Base-by-base conservation (phyloP, 1,139 yeast species). In the Pichia sp. region DNA sequence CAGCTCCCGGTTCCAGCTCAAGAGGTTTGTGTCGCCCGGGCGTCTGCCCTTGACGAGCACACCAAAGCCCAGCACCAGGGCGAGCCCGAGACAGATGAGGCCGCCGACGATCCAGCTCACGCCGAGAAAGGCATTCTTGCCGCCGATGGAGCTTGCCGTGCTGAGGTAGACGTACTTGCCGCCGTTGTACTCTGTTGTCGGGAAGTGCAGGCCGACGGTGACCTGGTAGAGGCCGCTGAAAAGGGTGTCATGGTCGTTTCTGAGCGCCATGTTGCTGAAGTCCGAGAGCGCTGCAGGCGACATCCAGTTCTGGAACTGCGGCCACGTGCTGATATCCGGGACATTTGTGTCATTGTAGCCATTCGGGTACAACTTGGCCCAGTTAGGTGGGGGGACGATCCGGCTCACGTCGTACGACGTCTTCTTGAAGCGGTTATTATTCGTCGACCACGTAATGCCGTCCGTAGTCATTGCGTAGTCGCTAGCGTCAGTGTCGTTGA, bases 261-360 rank as follows among this genome's bases (percentile, higher is more conserved):
- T 82, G 61, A 84, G 75, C 3, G 87, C 90, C 67, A 93, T 75
- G 70, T 90, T 90, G 65, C 88, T 82, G 67, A 95, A 93, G 34
- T 83, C 83, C 8, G 98, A 85, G 59, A 95, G 77, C 0, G 93
- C 98, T 3, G 97, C 86, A 2, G 98, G 85, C 65, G 90, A 84
- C 97, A 93, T 92, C 99, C 99, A 93, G 69, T 92, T 93, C 72
- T 93, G 98, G 68, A 93, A 84, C 65, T 89, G 90, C 58, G 77
- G 81, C 93, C 95, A 86, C 8, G 75, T 72, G 19, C 85, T 77
- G 49, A 89, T 75, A 68, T 93, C 93, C 3, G 98, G 98, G 57
- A 93, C 68, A 67, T 90, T 90, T 10, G 84, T 83, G 31, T 81
- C 85, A 16, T 87, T 90, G 72, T 93, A 93, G 0, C 98, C 98